Conservation (phyloP, 169 alveolate genomes). For the Theileria luwenshuni region DNA sequence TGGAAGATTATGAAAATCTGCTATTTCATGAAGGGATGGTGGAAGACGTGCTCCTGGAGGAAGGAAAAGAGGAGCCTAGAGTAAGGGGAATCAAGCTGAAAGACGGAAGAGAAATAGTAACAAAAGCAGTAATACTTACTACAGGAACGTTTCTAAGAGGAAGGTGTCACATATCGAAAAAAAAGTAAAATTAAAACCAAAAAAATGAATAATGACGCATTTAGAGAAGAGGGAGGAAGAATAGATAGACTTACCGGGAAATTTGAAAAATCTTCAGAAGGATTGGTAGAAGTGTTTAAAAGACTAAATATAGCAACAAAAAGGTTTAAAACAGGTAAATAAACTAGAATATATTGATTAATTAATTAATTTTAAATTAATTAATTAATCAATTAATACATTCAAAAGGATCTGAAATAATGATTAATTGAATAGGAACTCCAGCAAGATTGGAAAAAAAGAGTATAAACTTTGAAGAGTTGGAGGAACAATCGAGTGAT, state of each 20-base stretch:
- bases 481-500: conserved; percentile 85
- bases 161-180: conserved; percentile 80
- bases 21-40: conserved; percentile 66
- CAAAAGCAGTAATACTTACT: conserved; percentile 80
- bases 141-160: conserved; percentile 92
- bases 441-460: conserved; percentile 86
- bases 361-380: no score
- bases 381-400: no score
- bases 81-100: conserved; percentile 69
- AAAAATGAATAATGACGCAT: not conserved
- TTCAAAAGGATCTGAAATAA: no score
- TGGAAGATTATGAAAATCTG: conserved; percentile 21
- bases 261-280: conserved; percentile 67
- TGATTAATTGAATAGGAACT: conserved; percentile 87
- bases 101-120: conserved; percentile 49
- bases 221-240: conserved; percentile 75
- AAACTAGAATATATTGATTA: no score
- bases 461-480: conserved; percentile 78
- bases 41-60: conserved; percentile 59
- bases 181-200: conserved; percentile 46
- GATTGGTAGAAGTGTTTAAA: conserved; percentile 61
- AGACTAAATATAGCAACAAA: conserved; percentile 40
- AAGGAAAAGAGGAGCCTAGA: conserved; percentile 30
- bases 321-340: conserved; percentile 67
- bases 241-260: conserved; percentile 62